Conservation (phyloP, 768 basidiomycete genomes). For the Collybiopsis luxurians region DNA sequence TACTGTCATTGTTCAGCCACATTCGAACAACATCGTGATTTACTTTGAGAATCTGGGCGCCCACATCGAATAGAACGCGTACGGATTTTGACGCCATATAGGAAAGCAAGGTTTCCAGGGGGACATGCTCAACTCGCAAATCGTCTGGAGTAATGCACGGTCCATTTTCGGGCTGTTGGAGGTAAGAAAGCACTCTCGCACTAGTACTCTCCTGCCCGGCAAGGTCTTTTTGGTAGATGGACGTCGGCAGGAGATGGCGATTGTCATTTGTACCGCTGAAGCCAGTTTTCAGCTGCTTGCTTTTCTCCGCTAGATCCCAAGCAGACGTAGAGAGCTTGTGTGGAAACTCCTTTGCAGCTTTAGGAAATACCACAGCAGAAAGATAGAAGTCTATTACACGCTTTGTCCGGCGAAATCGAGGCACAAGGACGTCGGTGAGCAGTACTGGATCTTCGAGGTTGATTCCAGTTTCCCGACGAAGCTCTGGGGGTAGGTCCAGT, state of each 20-base stretch:
- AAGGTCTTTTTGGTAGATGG: slow-evolving; percentile 35
- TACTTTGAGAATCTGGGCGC: slow-evolving; percentile 55
- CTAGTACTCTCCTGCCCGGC: slow-evolving; percentile 43
- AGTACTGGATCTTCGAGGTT: slow-evolving; percentile 40
- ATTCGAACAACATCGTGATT: slow-evolving; percentile 36
- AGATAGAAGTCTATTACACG: slow-evolving; percentile 46
- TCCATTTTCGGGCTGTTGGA: slow-evolving; percentile 40
- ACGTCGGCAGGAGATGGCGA: slow-evolving; percentile 32
- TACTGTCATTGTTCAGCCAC: slow-evolving; percentile 34
- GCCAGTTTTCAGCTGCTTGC: slow-evolving; percentile 36
- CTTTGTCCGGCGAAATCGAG: slow-evolving; percentile 34
- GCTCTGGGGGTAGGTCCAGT: slow-evolving; percentile 22
- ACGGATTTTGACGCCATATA: slow-evolving; percentile 34
- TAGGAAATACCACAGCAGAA: slow-evolving; percentile 45
- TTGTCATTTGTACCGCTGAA: slow-evolving; percentile 60
- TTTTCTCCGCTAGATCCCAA: slow-evolving; percentile 50
- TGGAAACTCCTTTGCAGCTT: slow-evolving; percentile 46
- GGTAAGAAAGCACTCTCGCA: slow-evolving; percentile 38
- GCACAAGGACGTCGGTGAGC: slow-evolving; percentile 22
- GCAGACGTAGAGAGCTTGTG: slow-evolving; percentile 45
- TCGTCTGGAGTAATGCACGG: slow-evolving; percentile 25
- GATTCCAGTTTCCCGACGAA: slow-evolving; percentile 34
- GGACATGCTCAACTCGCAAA: slow-evolving; percentile 17
- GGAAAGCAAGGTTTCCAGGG: slow-evolving; percentile 24
- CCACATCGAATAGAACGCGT: slow-evolving; percentile 51